Conservation (phyloP, 1,139 yeast genomes). For the Yamadazyma conglobata region DNA sequence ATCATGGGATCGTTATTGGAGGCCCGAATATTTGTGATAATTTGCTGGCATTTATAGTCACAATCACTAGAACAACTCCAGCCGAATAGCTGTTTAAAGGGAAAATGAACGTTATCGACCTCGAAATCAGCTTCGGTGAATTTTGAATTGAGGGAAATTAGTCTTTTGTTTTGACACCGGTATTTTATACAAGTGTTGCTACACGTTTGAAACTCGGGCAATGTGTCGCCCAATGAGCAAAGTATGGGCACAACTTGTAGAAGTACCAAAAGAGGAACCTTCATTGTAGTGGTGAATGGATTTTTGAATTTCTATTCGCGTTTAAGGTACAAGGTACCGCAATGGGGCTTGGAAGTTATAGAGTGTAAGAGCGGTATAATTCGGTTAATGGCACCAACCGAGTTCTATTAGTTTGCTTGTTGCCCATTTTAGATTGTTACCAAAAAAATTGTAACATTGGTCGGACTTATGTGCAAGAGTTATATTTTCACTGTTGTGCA, state of each 20-base stretch:
- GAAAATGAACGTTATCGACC: constrained; percentile 14
- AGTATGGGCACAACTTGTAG: constrained; percentile 2
- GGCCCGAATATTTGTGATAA: constrained; percentile 26
- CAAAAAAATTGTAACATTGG: no score
- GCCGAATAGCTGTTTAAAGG: constrained; percentile 18
- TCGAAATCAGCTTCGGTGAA: constrained; percentile 16
- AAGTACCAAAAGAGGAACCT: no score
- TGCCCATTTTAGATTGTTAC: no score
- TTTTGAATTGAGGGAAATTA: constrained; percentile 5
- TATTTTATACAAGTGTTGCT: constrained; percentile 8
- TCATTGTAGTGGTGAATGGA: no score
- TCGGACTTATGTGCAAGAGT: no score
- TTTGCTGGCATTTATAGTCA: constrained; percentile 41
- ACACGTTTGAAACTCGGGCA: constrained; percentile 28
- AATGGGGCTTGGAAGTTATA: no score
- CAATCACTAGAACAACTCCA: constrained; percentile 44
- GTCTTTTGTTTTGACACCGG: constrained; percentile 10
- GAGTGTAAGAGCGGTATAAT: no score
- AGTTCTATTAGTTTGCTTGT: no score
- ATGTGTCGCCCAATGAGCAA: constrained; percentile 27
- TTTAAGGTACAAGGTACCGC: no score
- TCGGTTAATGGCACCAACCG: no score
- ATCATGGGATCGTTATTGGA: constrained; percentile 25
- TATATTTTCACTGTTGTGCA: no score
- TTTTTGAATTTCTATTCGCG: no score